phyloP scores from a whole-genome alignment of 1,139 yeast species.

The Yamadazyma oceani region DNA sequence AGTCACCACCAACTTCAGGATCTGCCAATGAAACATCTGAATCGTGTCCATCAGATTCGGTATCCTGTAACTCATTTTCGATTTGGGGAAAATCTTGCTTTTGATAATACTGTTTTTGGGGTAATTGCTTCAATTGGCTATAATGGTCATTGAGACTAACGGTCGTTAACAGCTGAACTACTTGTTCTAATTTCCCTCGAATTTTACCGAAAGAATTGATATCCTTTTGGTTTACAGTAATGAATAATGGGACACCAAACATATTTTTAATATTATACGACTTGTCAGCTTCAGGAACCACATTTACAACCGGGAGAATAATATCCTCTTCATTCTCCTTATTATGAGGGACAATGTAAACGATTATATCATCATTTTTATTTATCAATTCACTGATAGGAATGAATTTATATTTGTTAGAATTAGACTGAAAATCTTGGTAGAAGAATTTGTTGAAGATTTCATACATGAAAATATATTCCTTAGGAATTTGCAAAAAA shows the following conservation, averaged over 20 bases:
- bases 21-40: conserved; percentile 54
- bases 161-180: conserved; percentile 25
- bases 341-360: conserved; percentile 61
- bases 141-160: conserved; percentile 26
- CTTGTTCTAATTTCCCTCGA: conserved; percentile 53
- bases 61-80: conserved; percentile 3
- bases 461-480: conserved; percentile 63
- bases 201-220: conserved; percentile 52
- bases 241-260: conserved; percentile 77
- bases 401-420: conserved; percentile 56
- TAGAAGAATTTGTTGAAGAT: conserved; percentile 69
- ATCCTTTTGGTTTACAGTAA: conserved; percentile 53
- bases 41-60: conserved; percentile 31
- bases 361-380: conserved; percentile 61
- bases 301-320: conserved; percentile 69
- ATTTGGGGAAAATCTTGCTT: conserved; percentile 34
- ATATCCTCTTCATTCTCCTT: conserved; percentile 36
- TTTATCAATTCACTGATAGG: conserved; percentile 72
- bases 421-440: conserved; percentile 64
- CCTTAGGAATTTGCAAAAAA: conserved; percentile 44
- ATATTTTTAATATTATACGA: conserved; percentile 36
- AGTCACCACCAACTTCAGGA: conserved; percentile 49
- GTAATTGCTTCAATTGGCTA: conserved; percentile 19
- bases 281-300: conserved; percentile 43
- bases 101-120: conserved; percentile 23